phyloP scores from a whole-genome alignment of 1,284 basidiomycete genomes.

The Cerrena zonata region DNA sequence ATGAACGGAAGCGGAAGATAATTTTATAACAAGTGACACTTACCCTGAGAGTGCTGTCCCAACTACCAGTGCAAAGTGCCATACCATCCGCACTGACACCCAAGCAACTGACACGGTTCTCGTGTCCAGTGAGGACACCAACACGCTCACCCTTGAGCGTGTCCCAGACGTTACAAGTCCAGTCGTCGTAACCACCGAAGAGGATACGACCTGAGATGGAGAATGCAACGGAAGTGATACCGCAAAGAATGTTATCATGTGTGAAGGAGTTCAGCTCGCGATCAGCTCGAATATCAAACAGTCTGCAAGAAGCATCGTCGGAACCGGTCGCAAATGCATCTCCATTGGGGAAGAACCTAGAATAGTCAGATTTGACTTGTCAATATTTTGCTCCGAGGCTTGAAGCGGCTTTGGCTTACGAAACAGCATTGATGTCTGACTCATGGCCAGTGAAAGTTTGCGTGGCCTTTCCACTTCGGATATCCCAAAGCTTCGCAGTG shows the following conservation, averaged over 20 bases:
- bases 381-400: background rate
- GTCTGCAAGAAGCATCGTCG: conserved; percentile 94
- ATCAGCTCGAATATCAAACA: conserved; percentile 97
- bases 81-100: conserved; percentile 95
- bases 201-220: conserved; percentile 94
- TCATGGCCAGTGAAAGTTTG: conserved; percentile 99
- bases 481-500: conserved; percentile 97
- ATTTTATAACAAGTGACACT: conserved; percentile 31
- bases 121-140: conserved; percentile 92
- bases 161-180: conserved; percentile 99
- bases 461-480: conserved; percentile 90
- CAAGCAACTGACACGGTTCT: conserved; percentile 94
- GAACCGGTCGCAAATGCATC: conserved; percentile 98
- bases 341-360: conserved; percentile 97
- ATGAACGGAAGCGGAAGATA: background rate
- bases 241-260: conserved; percentile 97
- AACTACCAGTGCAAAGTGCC: conserved; percentile 95
- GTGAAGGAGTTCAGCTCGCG: conserved; percentile 94
- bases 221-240: conserved; percentile 97
- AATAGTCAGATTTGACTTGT: conserved; percentile 7
- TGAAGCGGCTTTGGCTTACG: conserved; percentile 50
- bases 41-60: conserved; percentile 95
- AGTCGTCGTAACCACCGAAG: conserved; percentile 98
- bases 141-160: conserved; percentile 97
- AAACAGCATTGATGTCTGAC: conserved; percentile 97